A percentile compares a stretch with the other conserved stretches of the same genome.
These are phyloP conservation scores for Penicillium ucsense DNA, from an alignment of 495 filamentous ascomycete species.

Conservation along the genomic window DNA sequence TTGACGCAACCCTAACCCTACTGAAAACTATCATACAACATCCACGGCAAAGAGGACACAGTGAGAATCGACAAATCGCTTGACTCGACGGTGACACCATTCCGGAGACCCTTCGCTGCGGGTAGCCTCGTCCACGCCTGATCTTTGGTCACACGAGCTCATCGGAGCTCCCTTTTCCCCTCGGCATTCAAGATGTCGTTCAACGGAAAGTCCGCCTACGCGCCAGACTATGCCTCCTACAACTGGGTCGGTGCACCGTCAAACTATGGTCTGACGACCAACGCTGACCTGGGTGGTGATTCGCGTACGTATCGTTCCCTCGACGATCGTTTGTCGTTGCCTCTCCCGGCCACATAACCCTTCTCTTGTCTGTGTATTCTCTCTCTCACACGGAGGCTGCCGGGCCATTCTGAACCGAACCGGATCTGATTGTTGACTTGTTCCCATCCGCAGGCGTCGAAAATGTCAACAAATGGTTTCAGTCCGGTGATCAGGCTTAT, in stretches of 20 bases:
- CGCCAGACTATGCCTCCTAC: constrained; percentile 53
- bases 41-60: too few relatives aligned
- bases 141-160: not conserved
- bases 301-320: constrained; percentile 54
- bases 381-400: too few relatives aligned
- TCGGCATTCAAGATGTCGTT: constrained; percentile 13
- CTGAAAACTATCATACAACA: too few relatives aligned
- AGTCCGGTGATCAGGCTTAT: constrained; percentile 69
- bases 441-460: constrained; percentile 42
- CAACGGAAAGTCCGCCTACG: constrained; percentile 23
- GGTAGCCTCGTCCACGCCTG: too few relatives aligned
- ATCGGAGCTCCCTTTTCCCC: not conserved
- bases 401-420: too few relatives aligned
- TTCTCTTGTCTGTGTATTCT: not conserved
- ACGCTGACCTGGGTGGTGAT: constrained; percentile 62
- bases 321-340: not conserved
- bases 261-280: constrained; percentile 61
- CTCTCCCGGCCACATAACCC: constrained; percentile 1
- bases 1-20: too few relatives aligned
- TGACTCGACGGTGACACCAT: too few relatives aligned
- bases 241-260: constrained; percentile 72
- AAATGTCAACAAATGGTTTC: constrained; percentile 84
- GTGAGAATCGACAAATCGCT: too few relatives aligned
- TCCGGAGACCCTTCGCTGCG: too few relatives aligned
- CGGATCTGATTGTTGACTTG: not conserved